A percentile compares a stretch with the other conserved stretches of the same genome.
These are phyloP conservation scores for Fragaria nilgerrensis DNA, from an alignment of 306 rosid species.

Conservation along the genomic window DNA sequence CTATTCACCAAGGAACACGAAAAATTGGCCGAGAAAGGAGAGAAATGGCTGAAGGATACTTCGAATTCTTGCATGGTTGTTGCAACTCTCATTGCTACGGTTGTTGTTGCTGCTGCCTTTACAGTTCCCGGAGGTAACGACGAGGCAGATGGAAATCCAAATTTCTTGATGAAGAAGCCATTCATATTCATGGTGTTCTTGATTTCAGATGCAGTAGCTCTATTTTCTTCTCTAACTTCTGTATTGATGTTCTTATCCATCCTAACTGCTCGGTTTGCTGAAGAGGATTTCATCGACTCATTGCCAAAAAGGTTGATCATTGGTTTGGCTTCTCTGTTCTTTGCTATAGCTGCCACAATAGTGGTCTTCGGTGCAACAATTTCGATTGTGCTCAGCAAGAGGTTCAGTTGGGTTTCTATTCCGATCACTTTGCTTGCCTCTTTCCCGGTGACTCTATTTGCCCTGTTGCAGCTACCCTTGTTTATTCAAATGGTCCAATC, in stretches of 20 bases:
- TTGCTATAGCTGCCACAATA: conserved; percentile 40
- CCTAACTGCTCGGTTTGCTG: conserved; percentile 32
- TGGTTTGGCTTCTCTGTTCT: conserved; percentile 46
- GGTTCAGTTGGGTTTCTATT: background rate
- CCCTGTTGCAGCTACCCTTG: conserved; percentile 4
- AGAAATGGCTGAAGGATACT: conserved; percentile 41
- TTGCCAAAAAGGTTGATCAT: conserved; percentile 43
- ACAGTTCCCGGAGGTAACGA: conserved; percentile 56
- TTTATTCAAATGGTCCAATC: conserved; percentile 14
- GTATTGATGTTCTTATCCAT: conserved; percentile 47
- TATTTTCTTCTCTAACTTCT: conserved; percentile 51
- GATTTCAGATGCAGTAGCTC: conserved; percentile 47
- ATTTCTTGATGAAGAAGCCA: conserved; percentile 26
- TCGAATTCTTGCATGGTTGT: conserved; percentile 52
- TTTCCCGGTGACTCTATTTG: conserved; percentile 10
- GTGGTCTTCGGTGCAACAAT: conserved; percentile 32
- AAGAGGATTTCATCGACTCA: conserved; percentile 44
- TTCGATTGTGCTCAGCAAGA: background rate
- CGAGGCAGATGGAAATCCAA: conserved; percentile 36
- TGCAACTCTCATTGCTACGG: conserved; percentile 54
- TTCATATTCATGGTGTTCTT: conserved; percentile 31
- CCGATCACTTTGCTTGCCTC: background rate
- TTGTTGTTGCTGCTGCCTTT: conserved; percentile 45
- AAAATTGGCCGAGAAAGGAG: background rate
- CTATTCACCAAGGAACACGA: conserved; percentile 15